Evolutionary conservation across 2,329 filamentous ascomycete species (phyloP).

Genomic region (Juglanconis oblonga): DNA sequence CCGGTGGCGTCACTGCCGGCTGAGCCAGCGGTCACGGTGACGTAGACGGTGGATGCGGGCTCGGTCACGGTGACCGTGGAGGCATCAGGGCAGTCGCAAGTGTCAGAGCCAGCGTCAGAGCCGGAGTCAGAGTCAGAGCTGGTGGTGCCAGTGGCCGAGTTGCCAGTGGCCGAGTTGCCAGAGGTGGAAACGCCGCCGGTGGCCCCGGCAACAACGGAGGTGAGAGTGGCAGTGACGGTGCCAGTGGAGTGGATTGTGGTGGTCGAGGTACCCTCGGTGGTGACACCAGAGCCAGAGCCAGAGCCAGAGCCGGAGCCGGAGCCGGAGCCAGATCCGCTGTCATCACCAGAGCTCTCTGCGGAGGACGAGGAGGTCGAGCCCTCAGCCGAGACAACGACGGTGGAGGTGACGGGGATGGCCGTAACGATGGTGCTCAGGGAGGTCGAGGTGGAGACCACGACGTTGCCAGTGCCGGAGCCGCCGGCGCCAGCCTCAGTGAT

Average conservation of each 20-base stretch:
- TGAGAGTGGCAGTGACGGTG: conserved; percentile 7
- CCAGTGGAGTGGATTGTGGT: neutral
- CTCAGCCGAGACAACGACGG: conserved; percentile 14
- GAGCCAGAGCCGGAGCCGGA: neutral
- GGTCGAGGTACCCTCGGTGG: neutral
- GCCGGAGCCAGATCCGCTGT: neutral
- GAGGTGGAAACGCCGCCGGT: neutral
- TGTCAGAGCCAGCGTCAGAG: neutral
- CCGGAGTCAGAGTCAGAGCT: conserved; percentile 4
- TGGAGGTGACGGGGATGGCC: conserved; percentile 16
- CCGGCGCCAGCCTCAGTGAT: conserved; percentile 18
- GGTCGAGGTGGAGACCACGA: conserved; percentile 14
- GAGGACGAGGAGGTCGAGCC: conserved; percentile 6
- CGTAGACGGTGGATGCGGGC: conserved; percentile 23
- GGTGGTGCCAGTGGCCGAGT: neutral
- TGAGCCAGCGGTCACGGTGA: conserved; percentile 13
- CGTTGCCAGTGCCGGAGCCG: conserved; percentile 8
- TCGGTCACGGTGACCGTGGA: conserved; percentile 20
- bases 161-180: neutral
- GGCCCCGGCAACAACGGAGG: neutral
- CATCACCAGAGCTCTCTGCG: neutral
- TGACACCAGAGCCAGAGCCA: neutral
- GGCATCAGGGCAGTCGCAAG: conserved; percentile 7
- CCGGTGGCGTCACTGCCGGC: neutral
- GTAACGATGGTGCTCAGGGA: conserved; percentile 14